phyloP scores from a whole-genome alignment of 2,329 filamentous ascomycete species.

The Fusarium guadeloupense region DNA sequence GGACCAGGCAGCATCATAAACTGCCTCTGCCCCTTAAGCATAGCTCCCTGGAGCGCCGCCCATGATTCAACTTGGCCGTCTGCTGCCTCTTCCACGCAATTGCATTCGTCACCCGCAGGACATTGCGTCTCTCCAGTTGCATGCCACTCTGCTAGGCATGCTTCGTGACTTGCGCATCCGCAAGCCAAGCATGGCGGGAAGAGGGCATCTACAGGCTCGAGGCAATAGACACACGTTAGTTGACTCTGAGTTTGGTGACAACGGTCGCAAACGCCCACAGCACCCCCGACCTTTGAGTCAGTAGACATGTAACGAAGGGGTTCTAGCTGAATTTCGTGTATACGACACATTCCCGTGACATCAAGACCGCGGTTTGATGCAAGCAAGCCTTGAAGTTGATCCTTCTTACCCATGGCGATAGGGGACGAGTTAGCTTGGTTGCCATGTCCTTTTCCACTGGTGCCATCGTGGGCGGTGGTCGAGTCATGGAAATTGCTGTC shows the following conservation, averaged over 20 bases:
- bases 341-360: conserved; percentile 69
- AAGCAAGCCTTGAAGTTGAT: conserved; percentile 60
- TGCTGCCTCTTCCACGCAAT: conserved; percentile 66
- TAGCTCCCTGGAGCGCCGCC: conserved; percentile 57
- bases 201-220: conserved; percentile 67
- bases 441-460: conserved; percentile 47
- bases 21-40: conserved; percentile 47
- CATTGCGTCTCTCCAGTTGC: conserved; percentile 65
- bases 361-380: conserved; percentile 67
- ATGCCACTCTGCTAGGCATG: conserved; percentile 68
- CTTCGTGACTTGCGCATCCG: conserved; percentile 68
- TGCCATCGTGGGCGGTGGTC: conserved; percentile 52
- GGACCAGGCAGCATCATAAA: conserved; percentile 44
- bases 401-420: conserved; percentile 66
- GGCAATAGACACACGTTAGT: conserved; percentile 69
- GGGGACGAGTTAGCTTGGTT: conserved; percentile 57
- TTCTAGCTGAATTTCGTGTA: conserved; percentile 70
- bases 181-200: conserved; percentile 71
- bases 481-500: conserved; percentile 50
- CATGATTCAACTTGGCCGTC: conserved; percentile 69
- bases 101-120: conserved; percentile 71
- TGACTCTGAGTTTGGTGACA: conserved; percentile 66
- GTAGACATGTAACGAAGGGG: conserved; percentile 60
- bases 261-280: conserved; percentile 59
- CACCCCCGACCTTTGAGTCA: conserved; percentile 53